Evolutionary conservation across 73 alveolate species (phyloP), one percentile per base, ranked within the genome.

Genomic region (Tetrahymena elliotti): DNA sequence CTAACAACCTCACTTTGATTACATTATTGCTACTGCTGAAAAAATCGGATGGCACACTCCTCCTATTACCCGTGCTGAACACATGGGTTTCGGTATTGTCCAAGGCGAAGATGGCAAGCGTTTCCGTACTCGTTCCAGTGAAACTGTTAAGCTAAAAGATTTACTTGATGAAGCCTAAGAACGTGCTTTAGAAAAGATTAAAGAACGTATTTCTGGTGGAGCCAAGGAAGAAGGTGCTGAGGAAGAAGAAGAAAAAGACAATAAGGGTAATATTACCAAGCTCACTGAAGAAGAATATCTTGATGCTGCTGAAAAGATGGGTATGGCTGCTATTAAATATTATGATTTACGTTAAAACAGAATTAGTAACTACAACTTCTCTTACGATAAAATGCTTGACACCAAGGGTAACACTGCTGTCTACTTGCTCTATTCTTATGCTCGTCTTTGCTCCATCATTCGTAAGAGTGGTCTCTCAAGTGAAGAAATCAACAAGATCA

Each of bases 351-450:
- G 99, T 84, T 99, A 99, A 96, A 99, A 98, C 97, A 95, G 99
- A 52, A 97, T 98, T 33, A 96, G 99, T 24, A 98, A 99, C 94
- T 99, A 99, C 96, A 97, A 93, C 34, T 99, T 99, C 96, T 97
- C 98, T 93, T 99, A 97, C 95, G 99, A 99, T 95, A 97, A 98
- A 98, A 98, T 99, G 99, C 98, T 99, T 82, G 99, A 99, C 95
- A 99, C 99, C 83, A 98, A 98, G 88, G 99, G 99, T 35, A 99
- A 99, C 98, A 99, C 99, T 38, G 99, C 99, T 27, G 99, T 99
- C 24, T 99, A 99, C 94, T 95, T 99, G 38, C 98, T 98, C 93
- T 99, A 99, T 95, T 98, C 99, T 96, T 99, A 99, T 96, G 99
- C 99, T 93, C 97, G 99, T 95, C 98, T 99, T 52, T 97, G 99